These are phyloP conservation scores for Saprolegnia parasitica DNA, from an alignment of 352 stramenopile species.

Conservation along the genomic window DNA sequence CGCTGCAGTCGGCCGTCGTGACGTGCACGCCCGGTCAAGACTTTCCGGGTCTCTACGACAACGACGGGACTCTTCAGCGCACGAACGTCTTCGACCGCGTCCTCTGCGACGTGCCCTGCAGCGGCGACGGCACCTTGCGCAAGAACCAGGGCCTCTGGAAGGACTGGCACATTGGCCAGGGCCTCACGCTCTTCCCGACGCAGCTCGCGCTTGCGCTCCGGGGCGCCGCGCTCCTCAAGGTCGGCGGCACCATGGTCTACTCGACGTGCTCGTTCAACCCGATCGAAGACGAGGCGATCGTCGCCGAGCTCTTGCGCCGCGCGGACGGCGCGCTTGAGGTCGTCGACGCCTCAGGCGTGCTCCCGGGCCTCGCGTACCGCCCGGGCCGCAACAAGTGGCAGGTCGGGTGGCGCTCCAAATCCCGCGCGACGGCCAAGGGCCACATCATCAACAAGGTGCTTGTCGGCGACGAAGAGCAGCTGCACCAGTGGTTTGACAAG, in stretches of 20 bases:
- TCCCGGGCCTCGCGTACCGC: conserved; percentile 54
- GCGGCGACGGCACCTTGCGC: conserved; percentile 95
- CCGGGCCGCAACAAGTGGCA: conserved; percentile 55
- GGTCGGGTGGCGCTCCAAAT: conserved; percentile 85
- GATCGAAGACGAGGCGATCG: conserved; percentile 98
- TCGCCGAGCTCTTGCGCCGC: conserved; percentile 90
- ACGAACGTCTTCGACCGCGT: conserved; percentile 97
- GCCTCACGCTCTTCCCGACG: conserved; percentile 88
- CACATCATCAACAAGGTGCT: conserved; percentile 48
- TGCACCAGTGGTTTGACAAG: conserved; percentile 75
- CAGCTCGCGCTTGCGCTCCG: conserved; percentile 92
- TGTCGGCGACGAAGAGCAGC: conserved; percentile 27
- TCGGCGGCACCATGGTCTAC: conserved; percentile 93
- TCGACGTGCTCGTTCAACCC: conserved; percentile 98
- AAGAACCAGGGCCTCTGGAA: conserved; percentile 96
- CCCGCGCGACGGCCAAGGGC: conserved; percentile 76
- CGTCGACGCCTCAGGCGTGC: conserved; percentile 67
- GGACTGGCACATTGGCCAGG: conserved; percentile 90
- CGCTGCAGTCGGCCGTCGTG: conserved; percentile 82
- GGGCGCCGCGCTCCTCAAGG: conserved; percentile 84
- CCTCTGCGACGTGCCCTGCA: conserved; percentile 97
- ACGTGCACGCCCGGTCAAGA: conserved; percentile 90
- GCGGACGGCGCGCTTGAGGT: conserved; percentile 85
- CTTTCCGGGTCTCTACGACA: conserved; percentile 89
- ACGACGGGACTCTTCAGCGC: conserved; percentile 35